Evolutionary conservation across 352 stramenopile species (phyloP), one percentile per base, ranked within the genome.

Genomic region (Phytophthora pini): DNA sequence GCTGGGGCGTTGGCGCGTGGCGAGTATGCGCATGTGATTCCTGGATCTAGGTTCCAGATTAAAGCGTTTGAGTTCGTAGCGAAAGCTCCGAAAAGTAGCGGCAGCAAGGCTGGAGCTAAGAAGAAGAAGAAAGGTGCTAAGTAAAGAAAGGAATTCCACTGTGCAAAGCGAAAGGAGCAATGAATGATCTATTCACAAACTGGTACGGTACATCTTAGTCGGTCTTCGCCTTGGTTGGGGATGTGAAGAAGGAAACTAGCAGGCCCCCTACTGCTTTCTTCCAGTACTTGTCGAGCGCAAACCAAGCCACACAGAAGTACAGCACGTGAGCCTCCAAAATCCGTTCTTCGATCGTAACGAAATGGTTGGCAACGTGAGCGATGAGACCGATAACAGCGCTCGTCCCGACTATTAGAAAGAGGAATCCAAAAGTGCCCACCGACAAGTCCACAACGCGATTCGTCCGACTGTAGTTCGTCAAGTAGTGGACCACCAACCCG

Each of bases 251-350:
- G 13, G 69, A 20, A 32, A 70, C 43, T 26, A 91, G 60, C 29
- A 85, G 55, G 4, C 68, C 53, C n/a, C 61, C 50, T 15, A 91
- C 47, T 12, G 82, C 40, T 20, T 72, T 68, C 58, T 86, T 85
- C 80, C 77, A 92, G 52, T 92, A 92, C 43, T 90, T 90, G 70
- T 91, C 47, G 17, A 92, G 70, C 26, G 77, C 70, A 52, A 88
- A 90, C 78, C 80, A 90, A n/a, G 82, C 79, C 44, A 92, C 75
- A 24, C 72, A 73, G 38, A 86, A 80, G 56, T 90, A 88, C n/a
- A 92, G 70, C 27, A 67, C 68, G 12, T 61, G 66, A 17, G 79
- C 83, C 44, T 92, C 83, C 5, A 81, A 26, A 31, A 80, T 64
- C n/a, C 72, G 69, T 61, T 87, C 78, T 55, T 74, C 60, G 22